Evolutionary conservation across 2,329 filamentous ascomycete species (phyloP).

Genomic region (Aureobasidium sp.): DNA sequence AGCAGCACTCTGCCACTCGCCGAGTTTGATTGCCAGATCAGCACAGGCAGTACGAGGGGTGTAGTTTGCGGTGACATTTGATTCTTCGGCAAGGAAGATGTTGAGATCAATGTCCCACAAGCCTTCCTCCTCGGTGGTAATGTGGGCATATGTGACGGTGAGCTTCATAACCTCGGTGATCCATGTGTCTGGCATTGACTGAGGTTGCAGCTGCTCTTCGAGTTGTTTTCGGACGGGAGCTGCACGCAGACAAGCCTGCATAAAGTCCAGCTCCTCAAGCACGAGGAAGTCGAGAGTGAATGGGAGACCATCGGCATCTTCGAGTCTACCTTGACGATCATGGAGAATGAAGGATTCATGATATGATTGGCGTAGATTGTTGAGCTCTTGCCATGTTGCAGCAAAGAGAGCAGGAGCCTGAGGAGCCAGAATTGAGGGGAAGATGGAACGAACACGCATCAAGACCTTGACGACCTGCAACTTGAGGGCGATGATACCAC

Average conservation of each 20-base stretch:
- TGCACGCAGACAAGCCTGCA: conserved; percentile 84
- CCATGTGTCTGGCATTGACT: conserved; percentile 65
- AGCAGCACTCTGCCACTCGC: conserved; percentile 74
- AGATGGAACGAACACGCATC: conserved; percentile 79
- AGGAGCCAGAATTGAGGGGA: conserved; percentile 71
- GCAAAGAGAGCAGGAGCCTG: conserved; percentile 79
- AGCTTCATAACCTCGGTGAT: conserved; percentile 81
- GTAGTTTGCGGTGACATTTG: conserved; percentile 90
- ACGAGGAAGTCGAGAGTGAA: conserved; percentile 93
- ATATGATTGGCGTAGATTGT: conserved; percentile 63
- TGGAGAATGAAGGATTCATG: conserved; percentile 78
- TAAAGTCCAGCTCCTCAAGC: conserved; percentile 87
- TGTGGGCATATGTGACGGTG: conserved; percentile 76
- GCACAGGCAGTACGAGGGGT: conserved; percentile 88
- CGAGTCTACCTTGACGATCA: conserved; percentile 77
- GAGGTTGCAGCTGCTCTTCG: conserved; percentile 64
- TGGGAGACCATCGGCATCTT: conserved; percentile 84
- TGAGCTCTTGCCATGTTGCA: conserved; percentile 82
- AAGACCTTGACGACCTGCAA: conserved; percentile 85
- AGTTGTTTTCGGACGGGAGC: conserved; percentile 83
- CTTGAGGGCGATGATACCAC: conserved; percentile 78
- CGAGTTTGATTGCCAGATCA: conserved; percentile 85
- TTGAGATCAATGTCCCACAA: conserved; percentile 97
- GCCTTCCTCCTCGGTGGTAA: conserved; percentile 86
- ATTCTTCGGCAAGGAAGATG: conserved; percentile 90